Base-by-base conservation (phyloP, 805 yeast species). In the Ogataea parapolymorpha region DNA sequence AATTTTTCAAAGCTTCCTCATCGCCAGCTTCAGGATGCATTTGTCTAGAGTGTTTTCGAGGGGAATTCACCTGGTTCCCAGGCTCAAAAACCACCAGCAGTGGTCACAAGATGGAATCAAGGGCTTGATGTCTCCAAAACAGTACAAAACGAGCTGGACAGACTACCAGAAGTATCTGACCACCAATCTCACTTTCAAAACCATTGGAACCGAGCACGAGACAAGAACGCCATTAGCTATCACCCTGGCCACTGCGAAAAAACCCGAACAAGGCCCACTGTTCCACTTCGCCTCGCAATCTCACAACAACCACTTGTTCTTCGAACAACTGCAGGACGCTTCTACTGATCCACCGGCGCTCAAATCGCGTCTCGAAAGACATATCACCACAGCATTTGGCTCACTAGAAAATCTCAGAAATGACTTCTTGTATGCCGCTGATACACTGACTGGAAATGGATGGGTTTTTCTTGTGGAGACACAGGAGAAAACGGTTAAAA, bases 221-320 rank as follows among this genome's bases (percentile, higher is more conserved):
- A 74, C 84, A 6, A 78, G 85, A 59, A 67, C 74, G 14, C 91
- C 96, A 3, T 78, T 82, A 60, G 85, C 85, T 46, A 77, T 87
- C 40, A 60, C 80, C 43, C 63, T 79, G 44, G 74, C 80, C 49
- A 79, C 93, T 1, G 83, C 89, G 3, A 75, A 76, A 54, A 76
- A 79, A 48, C 70, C 85, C 23, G 76, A 79, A 23, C 76, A 77
- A 53, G 81, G 89, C 25, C 76, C 77, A 41, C 63, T 77, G n/a
- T 90, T 82, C 72, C 93, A 90, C 65, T 78, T 74, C 56, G 97
- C 98, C 3, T 85, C 96, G 4, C 95, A 85, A 60, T 81, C 89
- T 2, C 91, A 85, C 67, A 90, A 89, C 66, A 93, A 93, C 68
- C 99, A 91, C 65, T 72, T 93, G 37, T 88, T 85, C 55, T 80